phyloP scores from a whole-genome alignment of 2,329 filamentous ascomycete species.

The Sporothrix phasma region DNA sequence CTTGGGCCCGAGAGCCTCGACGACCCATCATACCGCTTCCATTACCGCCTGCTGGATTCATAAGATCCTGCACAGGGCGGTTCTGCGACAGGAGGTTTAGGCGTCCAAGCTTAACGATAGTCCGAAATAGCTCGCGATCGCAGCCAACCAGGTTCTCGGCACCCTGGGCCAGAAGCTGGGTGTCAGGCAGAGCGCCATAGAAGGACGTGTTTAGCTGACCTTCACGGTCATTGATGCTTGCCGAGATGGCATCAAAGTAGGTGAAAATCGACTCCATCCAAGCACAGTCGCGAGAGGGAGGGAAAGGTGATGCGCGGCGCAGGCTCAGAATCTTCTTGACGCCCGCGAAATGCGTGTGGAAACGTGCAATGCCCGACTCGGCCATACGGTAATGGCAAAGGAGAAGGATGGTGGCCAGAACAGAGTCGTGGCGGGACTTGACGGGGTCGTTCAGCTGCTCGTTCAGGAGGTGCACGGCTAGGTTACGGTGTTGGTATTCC shows the following conservation, averaged over 20 bases:
- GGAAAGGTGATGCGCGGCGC: conserved; percentile 46
- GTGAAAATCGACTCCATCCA: conserved; percentile 94
- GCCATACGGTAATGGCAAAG: conserved; percentile 90
- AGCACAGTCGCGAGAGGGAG: conserved; percentile 56
- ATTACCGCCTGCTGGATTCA: conserved; percentile 16
- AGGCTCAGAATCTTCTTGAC: conserved; percentile 83
- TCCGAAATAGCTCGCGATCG: conserved; percentile 76
- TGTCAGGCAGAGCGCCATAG: conserved; percentile 43
- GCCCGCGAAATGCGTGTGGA: conserved; percentile 85
- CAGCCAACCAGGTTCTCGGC: conserved; percentile 82
- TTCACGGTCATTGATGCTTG: conserved; percentile 85
- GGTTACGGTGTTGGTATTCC: conserved; percentile 68
- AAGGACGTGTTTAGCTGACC: conserved; percentile 64
- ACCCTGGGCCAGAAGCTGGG: conserved; percentile 45
- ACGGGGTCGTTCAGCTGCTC: conserved; percentile 67
- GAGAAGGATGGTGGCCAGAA: conserved; percentile 76
- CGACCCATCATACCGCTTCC: conserved; percentile 21
- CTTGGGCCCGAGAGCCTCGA: conserved; percentile 18
- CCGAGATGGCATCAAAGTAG: conserved; percentile 88
- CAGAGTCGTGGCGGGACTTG: conserved; percentile 72
- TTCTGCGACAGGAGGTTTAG: conserved; percentile 75
- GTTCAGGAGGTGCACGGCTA: conserved; percentile 76
- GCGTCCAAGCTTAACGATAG: conserved; percentile 72
- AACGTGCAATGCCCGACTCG: conserved; percentile 85
- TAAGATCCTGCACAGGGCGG: conserved; percentile 39